Conservation (phyloP, 352 stramenopile genomes). For the Globisporangium radiosum region DNA sequence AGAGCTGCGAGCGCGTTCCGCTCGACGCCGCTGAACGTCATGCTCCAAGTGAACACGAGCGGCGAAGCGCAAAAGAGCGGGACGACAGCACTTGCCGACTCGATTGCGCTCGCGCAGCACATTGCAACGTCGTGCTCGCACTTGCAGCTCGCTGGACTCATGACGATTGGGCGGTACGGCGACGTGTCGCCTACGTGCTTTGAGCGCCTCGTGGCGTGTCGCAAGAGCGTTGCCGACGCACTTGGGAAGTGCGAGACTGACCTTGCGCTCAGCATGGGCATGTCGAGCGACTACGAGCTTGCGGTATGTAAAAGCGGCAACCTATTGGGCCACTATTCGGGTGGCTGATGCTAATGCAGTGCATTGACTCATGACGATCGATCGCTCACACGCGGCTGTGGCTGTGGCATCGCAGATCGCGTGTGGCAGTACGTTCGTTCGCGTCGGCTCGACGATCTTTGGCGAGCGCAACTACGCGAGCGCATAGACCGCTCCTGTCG, state of each 20-base stretch:
- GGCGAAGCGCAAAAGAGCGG: slow-evolving; percentile 97
- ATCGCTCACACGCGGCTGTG: slow-evolving; percentile 5
- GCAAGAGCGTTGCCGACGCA: slow-evolving; percentile 58
- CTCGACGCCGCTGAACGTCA: slow-evolving; percentile 85
- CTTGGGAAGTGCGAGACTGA: slow-evolving; percentile 53
- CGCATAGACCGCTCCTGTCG: slow-evolving; percentile 16
- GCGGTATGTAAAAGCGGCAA: slow-evolving; percentile 36
- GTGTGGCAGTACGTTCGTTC: slow-evolving; percentile 93
- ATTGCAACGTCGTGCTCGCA: slow-evolving; percentile 88
- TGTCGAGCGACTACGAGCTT: slow-evolving; percentile 97
- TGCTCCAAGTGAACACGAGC: slow-evolving; percentile 98
- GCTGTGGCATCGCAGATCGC: slow-evolving; percentile 62
- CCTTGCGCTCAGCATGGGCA: slow-evolving; percentile 98
- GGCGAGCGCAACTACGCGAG: slow-evolving; percentile 89
- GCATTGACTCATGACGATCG: background rate
- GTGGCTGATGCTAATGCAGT: background rate
- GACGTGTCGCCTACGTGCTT: slow-evolving; percentile 91
- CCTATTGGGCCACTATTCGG: slow-evolving; percentile 2
- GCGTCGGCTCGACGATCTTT: slow-evolving; percentile 98
- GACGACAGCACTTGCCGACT: slow-evolving; percentile 78
- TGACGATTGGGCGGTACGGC: slow-evolving; percentile 97
- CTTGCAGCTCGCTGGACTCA: slow-evolving; percentile 94
- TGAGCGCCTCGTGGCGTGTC: slow-evolving; percentile 74
- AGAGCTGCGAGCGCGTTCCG: slow-evolving; percentile 67
- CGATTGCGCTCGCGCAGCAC: slow-evolving; percentile 72